Percentiles rank a stretch among this genome's conserved stretches.
phyloP scores from a whole-genome alignment of 2,329 filamentous ascomycete species.

The Xylariaceae sp. region DNA sequence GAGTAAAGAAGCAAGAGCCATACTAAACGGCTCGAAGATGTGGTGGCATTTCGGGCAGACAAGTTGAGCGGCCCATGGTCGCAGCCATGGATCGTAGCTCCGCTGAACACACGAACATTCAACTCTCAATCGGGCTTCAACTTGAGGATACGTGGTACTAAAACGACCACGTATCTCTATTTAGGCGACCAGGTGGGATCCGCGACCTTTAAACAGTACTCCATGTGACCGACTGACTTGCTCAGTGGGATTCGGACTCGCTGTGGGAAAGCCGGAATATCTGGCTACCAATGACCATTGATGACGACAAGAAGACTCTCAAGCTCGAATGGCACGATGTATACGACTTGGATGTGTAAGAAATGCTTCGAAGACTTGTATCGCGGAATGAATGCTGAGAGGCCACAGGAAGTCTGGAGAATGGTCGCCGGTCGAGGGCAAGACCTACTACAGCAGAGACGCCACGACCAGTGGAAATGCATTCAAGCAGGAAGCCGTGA shows the following conservation, averaged over 20 bases:
- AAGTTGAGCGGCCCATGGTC: conserved; percentile 47
- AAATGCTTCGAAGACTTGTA: not conserved
- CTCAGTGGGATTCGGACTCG: conserved; percentile 48
- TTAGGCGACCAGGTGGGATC: conserved; percentile 39
- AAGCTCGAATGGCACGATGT: conserved; percentile 39
- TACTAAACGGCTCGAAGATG: conserved; percentile 31
- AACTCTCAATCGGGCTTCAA: conserved; percentile 50
- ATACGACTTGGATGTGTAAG: conserved; percentile 48
- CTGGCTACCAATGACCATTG: conserved; percentile 50
- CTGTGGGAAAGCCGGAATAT: conserved; percentile 54
- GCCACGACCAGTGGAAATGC: conserved; percentile 43
- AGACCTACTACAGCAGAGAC: conserved; percentile 42
- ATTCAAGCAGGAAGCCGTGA: conserved; percentile 48
- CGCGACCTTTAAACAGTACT: not conserved
- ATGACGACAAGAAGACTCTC: conserved; percentile 47
- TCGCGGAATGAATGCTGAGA: not conserved
- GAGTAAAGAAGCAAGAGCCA: not conserved
- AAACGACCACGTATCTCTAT: conserved; percentile 47
- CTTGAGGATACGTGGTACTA: conserved; percentile 43
- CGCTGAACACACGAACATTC: conserved; percentile 46
- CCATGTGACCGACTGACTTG: not conserved
- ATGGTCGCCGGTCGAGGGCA: conserved; percentile 42
- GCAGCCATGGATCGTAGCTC: conserved; percentile 48
- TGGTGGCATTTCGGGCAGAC: conserved; percentile 51
- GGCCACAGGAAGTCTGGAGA: conserved; percentile 40